phyloP scores from a whole-genome alignment of 805 yeast species.

The Candida sphagnicola region DNA sequence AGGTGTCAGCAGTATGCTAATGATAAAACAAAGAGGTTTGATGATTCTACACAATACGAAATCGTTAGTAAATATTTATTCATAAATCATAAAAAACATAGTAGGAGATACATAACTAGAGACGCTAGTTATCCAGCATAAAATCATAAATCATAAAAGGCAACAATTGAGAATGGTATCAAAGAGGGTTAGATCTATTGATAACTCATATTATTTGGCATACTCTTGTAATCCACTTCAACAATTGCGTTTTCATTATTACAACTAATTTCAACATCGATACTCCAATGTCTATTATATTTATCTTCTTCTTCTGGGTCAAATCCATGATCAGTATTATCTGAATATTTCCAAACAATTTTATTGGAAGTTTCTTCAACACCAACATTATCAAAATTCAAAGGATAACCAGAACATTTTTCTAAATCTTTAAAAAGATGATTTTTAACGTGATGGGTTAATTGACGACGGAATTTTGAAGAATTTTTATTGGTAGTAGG shows the following conservation, averaged over 20 bases:
- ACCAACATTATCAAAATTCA: constrained; percentile 46
- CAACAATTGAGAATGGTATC: neutral
- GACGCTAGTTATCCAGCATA: no score
- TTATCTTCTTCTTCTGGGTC: constrained; percentile 41
- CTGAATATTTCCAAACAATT: constrained; percentile 62
- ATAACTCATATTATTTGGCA: constrained; percentile 27
- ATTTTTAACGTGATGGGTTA: constrained; percentile 71
- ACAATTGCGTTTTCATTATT: constrained; percentile 65
- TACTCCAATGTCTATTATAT: constrained; percentile 57
- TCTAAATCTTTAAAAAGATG: constrained; percentile 67
- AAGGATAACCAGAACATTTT: constrained; percentile 53
- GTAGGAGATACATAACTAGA: no score
- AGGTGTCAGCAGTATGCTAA: no score
- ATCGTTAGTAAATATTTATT: no score
- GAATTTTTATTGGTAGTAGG: constrained; percentile 70
- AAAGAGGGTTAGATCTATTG: neutral
- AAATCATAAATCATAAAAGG: neutral
- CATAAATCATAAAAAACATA: neutral
- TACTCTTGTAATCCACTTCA: constrained; percentile 60
- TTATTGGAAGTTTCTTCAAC: constrained; percentile 47
- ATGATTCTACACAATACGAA: no score
- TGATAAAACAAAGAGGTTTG: no score
- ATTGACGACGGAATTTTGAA: constrained; percentile 66
- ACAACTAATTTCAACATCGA: constrained; percentile 60
- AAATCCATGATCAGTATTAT: constrained; percentile 55